phyloP scores from a whole-genome alignment of 306 rosid species.

The Prunus mira region DNA sequence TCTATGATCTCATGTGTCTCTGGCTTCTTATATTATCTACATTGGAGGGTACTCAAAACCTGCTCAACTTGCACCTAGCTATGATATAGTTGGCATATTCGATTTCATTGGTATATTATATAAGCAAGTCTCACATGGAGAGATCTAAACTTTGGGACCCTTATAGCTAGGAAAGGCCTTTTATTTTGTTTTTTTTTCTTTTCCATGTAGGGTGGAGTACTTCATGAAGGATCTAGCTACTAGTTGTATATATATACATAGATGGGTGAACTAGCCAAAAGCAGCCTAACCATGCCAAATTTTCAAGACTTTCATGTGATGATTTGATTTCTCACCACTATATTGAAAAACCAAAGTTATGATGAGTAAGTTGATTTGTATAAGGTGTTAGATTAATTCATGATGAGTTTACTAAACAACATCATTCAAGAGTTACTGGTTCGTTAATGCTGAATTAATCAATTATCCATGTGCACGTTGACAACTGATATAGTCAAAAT shows the following conservation, averaged over 20 bases:
- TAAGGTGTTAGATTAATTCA: neutral
- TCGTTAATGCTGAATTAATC: no score
- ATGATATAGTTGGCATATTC: constrained; percentile 1
- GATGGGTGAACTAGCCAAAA: neutral
- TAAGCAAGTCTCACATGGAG: constrained; percentile 1
- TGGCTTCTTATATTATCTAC: neutral
- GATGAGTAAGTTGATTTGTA: neutral
- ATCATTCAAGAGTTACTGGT: neutral
- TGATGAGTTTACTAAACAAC: neutral
- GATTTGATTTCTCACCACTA: constrained; percentile 2
- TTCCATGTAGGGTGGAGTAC: neutral
- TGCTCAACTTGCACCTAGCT: neutral
- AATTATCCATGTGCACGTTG: neutral
- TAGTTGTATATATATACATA: no score
- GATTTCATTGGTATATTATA: neutral
- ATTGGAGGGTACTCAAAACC: neutral
- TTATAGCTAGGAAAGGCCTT: neutral
- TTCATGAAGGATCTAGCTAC: neutral
- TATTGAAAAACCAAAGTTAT: no score
- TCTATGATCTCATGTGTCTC: constrained; percentile 23
- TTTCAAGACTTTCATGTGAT: neutral
- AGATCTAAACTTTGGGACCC: neutral
- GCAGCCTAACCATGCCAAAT: neutral
- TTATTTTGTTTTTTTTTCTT: no score
- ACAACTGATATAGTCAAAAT: neutral